Evolutionary conservation across 371 early-diverging fungal species (phyloP).

Genomic region (Apophysomyces elegans): DNA sequence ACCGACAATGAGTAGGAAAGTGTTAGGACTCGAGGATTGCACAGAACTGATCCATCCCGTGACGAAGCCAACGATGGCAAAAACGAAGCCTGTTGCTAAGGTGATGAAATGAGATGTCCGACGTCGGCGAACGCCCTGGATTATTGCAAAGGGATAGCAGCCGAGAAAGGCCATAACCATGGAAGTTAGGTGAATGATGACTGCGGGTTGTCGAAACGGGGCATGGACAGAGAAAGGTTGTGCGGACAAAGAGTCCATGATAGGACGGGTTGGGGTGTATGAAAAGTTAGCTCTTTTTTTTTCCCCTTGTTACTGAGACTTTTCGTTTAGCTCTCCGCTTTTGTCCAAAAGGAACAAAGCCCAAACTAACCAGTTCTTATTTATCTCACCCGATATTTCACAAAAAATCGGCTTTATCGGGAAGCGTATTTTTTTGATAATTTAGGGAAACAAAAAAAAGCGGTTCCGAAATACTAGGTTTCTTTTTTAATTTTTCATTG

Average conservation of each 20-base stretch:
- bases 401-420: too few species aligned
- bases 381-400: too few species aligned
- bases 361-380: too few species aligned
- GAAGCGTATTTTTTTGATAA: not conserved
- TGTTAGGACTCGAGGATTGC: slow-evolving; percentile 4
- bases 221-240: slow-evolving; percentile 46
- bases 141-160: slow-evolving; percentile 43
- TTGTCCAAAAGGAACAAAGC: too few species aligned
- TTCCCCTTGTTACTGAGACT: too few species aligned
- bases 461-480: too few species aligned
- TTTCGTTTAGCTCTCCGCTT: not conserved
- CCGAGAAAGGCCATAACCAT: slow-evolving; percentile 45
- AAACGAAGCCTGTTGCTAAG: slow-evolving; percentile 24
- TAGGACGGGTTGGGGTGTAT: not conserved
- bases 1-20: slow-evolving; percentile 19
- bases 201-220: slow-evolving; percentile 45
- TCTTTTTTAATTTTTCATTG: too few species aligned
- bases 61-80: slow-evolving; percentile 36
- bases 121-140: slow-evolving; percentile 38
- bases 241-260: slow-evolving; percentile 19
- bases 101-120: slow-evolving; percentile 27
- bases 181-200: slow-evolving; percentile 41
- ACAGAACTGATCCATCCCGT: slow-evolving; percentile 29
- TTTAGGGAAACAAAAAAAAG: not conserved
- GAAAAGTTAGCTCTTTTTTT: too few species aligned